Evolutionary conservation across 1,284 basidiomycete genomes (phyloP).

Genomic region (Xerocomus nothofagi): DNA sequence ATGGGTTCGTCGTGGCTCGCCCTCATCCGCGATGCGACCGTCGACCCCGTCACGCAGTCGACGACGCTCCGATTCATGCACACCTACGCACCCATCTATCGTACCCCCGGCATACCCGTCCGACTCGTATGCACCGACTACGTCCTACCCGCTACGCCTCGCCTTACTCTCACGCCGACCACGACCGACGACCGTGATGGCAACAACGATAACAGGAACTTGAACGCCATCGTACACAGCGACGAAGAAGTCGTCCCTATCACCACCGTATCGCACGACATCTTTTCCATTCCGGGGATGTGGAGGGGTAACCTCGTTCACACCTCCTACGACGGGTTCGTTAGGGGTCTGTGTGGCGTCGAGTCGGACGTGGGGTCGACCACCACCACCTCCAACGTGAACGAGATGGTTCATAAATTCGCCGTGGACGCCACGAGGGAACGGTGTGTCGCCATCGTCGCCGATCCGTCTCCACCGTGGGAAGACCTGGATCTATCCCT

Average conservation of each 20-base stretch:
- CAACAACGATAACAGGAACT: background rate
- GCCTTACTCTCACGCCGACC: background rate
- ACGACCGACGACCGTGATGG: background rate
- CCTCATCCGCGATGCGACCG: constrained; percentile 11
- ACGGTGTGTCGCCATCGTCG: constrained; percentile 13
- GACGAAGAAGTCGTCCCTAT: constrained; percentile 14
- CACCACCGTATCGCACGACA: constrained; percentile 6
- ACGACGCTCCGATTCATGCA: constrained; percentile 26
- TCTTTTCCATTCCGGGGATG: constrained; percentile 10
- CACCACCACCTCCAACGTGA: background rate
- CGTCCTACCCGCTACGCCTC: constrained; percentile 2
- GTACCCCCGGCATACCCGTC: background rate
- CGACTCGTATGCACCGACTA: constrained; percentile 23
- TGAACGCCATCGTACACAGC: constrained; percentile 8
- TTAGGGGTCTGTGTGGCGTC: constrained; percentile 22
- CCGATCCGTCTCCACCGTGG: constrained; percentile 11
- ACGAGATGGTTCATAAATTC: constrained; percentile 14
- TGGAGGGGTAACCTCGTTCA: constrained; percentile 17
- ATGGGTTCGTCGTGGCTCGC: constrained; percentile 15
- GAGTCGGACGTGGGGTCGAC: background rate
- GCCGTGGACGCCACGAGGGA: constrained; percentile 21
- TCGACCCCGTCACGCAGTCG: constrained; percentile 10
- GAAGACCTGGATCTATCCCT: background rate
- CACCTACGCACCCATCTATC: background rate
- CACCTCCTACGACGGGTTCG: constrained; percentile 17